Evolutionary conservation across 2,329 filamentous ascomycete species (phyloP), one percentile per base, ranked within the genome.

Genomic region (Penicillium sp.): DNA sequence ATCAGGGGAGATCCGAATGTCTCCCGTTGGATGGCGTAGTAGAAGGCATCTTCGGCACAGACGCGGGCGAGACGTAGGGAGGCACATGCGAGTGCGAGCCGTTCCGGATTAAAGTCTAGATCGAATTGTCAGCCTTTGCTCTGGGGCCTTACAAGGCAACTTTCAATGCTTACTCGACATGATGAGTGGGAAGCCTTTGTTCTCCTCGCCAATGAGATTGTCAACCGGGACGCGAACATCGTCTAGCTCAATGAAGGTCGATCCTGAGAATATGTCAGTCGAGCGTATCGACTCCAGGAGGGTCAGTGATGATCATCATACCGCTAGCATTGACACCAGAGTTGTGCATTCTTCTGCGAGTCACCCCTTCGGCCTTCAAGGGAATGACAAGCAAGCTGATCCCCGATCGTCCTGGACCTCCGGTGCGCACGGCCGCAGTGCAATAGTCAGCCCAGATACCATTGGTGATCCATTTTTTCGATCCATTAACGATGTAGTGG

Each of bases 101-200:
- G 83, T 71, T 92, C 89, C 70, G 91, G 88, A 74, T 92, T 92
- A 81, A 92, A 91, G 75, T 91, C 79, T 72, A 61, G 41, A 35
- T 13, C 2, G 9, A 6, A 5, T 0, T 16, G 3, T 56, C 27
- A 56, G 46, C 9, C 4, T 19, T 9, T 33, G 14, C 10, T n/a
- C 16, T 18, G 6, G 33, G 0, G 3, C 24, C 24, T 27, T 27
- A 11, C 27, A 6, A 9, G 10, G 33, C 6, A n/a, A 16, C 22
- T 7, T 9, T 27, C 6, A 6, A 16, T 10, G 65, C 69, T 62
- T 67, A 75, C 82, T 90, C 40, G 85, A 87, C 87, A 90, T 90
- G 68, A 89, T 84, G 66, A 90, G 89, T 51, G 80, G 81, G 84
- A 92, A 91, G 0, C 89, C 89, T 69, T 83, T 77, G 35, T 89